Conservation (phyloP, 768 basidiomycete species). For the Lactarius sanguifluus region DNA sequence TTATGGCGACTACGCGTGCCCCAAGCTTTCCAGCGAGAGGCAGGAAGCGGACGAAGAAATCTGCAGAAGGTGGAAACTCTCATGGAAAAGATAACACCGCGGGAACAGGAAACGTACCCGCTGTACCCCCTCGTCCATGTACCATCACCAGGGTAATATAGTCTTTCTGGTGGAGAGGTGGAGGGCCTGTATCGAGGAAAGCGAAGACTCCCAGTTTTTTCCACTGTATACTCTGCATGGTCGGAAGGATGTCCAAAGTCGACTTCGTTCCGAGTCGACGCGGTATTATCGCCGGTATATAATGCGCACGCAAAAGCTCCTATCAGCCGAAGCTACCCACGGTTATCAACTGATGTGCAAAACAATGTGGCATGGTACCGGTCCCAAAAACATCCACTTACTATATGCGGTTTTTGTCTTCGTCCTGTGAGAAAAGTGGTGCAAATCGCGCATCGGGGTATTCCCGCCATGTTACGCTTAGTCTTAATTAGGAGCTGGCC, state of each 20-base stretch:
- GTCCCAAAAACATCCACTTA: too few species aligned
- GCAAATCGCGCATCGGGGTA: too few species aligned
- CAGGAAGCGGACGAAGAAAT: neutral
- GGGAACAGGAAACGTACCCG: neutral
- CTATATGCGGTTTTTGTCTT: too few species aligned
- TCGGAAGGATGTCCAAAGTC: neutral
- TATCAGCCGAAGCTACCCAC: too few species aligned
- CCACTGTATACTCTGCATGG: neutral
- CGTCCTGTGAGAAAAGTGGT: too few species aligned
- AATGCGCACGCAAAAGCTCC: too few species aligned
- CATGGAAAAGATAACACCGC: too few species aligned
- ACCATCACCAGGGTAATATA: neutral
- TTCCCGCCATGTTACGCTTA: too few species aligned
- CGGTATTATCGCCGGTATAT: neutral
- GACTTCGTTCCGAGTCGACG: too few species aligned
- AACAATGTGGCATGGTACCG: too few species aligned
- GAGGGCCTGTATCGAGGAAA: neutral
- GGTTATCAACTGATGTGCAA: too few species aligned
- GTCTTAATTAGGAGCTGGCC: too few species aligned
- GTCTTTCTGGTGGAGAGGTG: neutral
- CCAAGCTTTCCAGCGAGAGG: constrained; percentile 2
- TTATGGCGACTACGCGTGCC: neutral
- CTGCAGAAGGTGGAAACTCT: neutral
- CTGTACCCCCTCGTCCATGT: neutral
- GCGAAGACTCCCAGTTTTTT: neutral